Evolutionary conservation across 352 stramenopile species (phyloP).

Genomic region (Globisporangium barbulae): DNA sequence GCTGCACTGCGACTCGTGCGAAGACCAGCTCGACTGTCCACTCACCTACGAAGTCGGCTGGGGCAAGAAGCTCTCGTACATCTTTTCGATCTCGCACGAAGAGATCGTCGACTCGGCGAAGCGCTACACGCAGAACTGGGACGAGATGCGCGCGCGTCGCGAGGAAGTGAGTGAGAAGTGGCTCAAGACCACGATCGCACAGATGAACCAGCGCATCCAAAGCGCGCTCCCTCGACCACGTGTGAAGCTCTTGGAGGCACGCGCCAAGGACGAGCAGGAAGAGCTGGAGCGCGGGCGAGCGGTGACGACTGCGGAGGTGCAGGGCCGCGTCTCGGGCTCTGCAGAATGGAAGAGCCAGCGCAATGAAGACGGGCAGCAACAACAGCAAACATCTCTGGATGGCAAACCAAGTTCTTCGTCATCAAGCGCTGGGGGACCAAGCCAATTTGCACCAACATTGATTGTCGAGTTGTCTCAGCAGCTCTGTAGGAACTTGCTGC

Average conservation of each 20-base stretch:
- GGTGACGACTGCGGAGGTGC: slow-evolving; percentile 41
- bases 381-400: not conserved
- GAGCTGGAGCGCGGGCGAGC: slow-evolving; percentile 39
- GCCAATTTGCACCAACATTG: not conserved
- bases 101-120: slow-evolving; percentile 90
- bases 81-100: slow-evolving; percentile 87
- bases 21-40: slow-evolving; percentile 90
- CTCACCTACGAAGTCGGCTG: slow-evolving; percentile 95
- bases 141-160: slow-evolving; percentile 55
- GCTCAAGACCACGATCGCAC: slow-evolving; percentile 44
- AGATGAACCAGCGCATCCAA: slow-evolving; percentile 48
- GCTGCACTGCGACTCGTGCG: slow-evolving; percentile 94
- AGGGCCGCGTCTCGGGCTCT: slow-evolving; percentile 77
- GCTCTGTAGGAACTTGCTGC: slow-evolving; percentile 43
- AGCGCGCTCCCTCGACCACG: slow-evolving; percentile 28
- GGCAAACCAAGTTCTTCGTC: not conserved
- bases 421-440: not conserved
- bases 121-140: slow-evolving; percentile 71
- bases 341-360: slow-evolving; percentile 73
- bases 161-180: slow-evolving; percentile 65
- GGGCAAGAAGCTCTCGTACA: slow-evolving; percentile 93
- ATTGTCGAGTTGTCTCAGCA: slow-evolving; percentile 35
- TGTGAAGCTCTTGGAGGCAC: slow-evolving; percentile 29
- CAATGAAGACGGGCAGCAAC: slow-evolving; percentile 49
- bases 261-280: slow-evolving; percentile 35